Conservation (phyloP, 2,329 filamentous ascomycete genomes). For the Plectosphaerella cucumerina region DNA sequence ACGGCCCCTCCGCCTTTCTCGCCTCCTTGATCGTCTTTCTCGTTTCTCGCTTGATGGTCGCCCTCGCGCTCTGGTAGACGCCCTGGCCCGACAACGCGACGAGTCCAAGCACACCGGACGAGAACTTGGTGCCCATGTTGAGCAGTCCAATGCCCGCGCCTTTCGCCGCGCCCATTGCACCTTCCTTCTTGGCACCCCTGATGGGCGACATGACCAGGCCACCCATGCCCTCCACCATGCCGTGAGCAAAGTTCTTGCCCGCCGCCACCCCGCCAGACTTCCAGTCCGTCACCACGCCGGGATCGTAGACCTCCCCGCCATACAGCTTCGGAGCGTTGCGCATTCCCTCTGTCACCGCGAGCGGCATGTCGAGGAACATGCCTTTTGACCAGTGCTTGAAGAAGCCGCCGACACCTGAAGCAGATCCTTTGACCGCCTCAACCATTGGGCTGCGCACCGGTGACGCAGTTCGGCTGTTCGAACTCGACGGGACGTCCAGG, state of each 20-base stretch:
- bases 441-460: slow-evolving; percentile 2
- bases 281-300: slow-evolving; percentile 38
- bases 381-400: slow-evolving; percentile 25
- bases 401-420: slow-evolving; percentile 28
- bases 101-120: slow-evolving; percentile 16
- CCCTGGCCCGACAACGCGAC: slow-evolving; percentile 15
- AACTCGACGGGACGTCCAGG: neutral
- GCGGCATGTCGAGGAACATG: slow-evolving; percentile 40
- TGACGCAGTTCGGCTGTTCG: neutral
- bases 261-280: slow-evolving; percentile 37
- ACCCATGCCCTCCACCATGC: slow-evolving; percentile 37
- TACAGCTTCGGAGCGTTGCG: slow-evolving; percentile 50
- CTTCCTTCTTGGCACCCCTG: slow-evolving; percentile 32
- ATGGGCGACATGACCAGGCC: slow-evolving; percentile 38
- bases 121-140: slow-evolving; percentile 13
- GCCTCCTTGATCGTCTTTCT: slow-evolving; percentile 2
- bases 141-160: slow-evolving; percentile 39
- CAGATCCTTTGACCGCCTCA: slow-evolving; percentile 8
- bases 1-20: neutral
- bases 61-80: slow-evolving; percentile 12
- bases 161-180: slow-evolving; percentile 32
- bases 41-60: slow-evolving; percentile 9
- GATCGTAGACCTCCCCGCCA: slow-evolving; percentile 27
- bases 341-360: slow-evolving; percentile 47
- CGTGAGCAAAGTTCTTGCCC: slow-evolving; percentile 37